These are phyloP conservation scores for Monosporascus sp. DNA, from an alignment of 2,329 filamentous ascomycete species.

Conservation along the genomic window DNA sequence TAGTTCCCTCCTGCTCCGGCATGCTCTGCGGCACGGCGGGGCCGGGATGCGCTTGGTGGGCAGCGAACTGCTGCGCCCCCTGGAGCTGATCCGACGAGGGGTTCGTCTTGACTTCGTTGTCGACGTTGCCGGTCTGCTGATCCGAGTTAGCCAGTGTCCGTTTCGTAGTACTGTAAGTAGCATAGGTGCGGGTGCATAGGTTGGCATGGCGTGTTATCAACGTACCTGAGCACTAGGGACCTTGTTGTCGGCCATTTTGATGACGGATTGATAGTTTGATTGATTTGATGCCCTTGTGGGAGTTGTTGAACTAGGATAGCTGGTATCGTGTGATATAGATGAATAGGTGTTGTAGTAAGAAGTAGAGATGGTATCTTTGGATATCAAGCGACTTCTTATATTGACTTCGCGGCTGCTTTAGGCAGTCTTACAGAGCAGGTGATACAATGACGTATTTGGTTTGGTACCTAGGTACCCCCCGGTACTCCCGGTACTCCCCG, in stretches of 20 bases:
- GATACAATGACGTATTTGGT: neutral
- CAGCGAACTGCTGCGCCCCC: conserved; percentile 33
- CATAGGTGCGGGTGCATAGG: neutral
- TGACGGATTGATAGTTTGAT: neutral
- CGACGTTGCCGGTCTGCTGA: conserved; percentile 24
- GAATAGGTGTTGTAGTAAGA: too few relatives aligned
- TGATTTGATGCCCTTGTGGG: neutral
- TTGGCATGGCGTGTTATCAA: neutral
- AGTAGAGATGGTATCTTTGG: too few relatives aligned
- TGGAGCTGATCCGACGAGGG: conserved; percentile 35
- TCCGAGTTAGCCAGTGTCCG: neutral
- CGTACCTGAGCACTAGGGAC: conserved; percentile 1
- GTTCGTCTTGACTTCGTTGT: conserved; percentile 35
- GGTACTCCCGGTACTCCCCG: neutral
- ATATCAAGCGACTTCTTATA: neutral
- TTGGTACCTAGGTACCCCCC: too few relatives aligned
- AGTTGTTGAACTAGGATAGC: neutral
- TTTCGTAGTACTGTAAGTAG: neutral
- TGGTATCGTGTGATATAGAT: neutral
- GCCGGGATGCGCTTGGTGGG: conserved; percentile 52
- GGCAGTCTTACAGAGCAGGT: neutral
- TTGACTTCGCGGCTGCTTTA: neutral
- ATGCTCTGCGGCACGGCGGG: conserved; percentile 51
- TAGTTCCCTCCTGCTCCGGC: conserved; percentile 55
- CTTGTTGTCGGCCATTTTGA: conserved; percentile 2